Percentiles rank a stretch among this genome's conserved stretches.
Evolutionary conservation across 1,284 basidiomycete genomes (phyloP).

Genomic region (Thelephora terrestris): DNA sequence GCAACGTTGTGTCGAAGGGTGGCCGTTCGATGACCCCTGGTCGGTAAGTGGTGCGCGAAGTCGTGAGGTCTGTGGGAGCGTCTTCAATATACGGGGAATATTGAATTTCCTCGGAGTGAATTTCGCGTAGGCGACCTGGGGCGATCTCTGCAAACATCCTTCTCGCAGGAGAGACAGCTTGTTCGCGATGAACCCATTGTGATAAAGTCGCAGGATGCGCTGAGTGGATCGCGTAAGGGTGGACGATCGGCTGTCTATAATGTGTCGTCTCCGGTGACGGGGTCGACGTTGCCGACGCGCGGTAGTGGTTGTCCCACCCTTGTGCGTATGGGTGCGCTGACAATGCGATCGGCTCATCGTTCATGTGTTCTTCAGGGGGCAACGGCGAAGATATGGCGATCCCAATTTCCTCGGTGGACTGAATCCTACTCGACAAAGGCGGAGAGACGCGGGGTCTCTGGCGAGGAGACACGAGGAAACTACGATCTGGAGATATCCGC

Average conservation of each 20-base stretch:
- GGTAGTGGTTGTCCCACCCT: constrained; percentile 25
- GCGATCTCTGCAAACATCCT: constrained; percentile 47
- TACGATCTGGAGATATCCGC: constrained; percentile 1
- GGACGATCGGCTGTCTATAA: constrained; percentile 24
- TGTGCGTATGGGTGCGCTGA: constrained; percentile 52
- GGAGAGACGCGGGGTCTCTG: constrained; percentile 17
- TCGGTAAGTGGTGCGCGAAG: not conserved
- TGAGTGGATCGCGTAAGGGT: constrained; percentile 23
- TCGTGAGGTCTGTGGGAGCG: constrained; percentile 2
- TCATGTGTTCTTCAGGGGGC: constrained; percentile 23
- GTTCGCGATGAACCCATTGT: constrained; percentile 1
- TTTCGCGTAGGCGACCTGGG: constrained; percentile 38
- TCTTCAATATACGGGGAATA: constrained; percentile 38
- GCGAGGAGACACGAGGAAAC: constrained; percentile 21
- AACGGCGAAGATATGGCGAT: constrained; percentile 60
- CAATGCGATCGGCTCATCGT: constrained; percentile 26
- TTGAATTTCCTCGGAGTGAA: constrained; percentile 38
- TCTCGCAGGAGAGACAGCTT: constrained; percentile 28
- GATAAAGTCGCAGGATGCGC: not conserved
- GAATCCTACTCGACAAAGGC: constrained; percentile 19
- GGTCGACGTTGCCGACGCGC: constrained; percentile 4
- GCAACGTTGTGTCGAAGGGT: not conserved
- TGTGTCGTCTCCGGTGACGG: not conserved
- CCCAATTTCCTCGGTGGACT: constrained; percentile 36
- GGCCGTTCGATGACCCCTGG: not conserved